Base-by-base conservation (phyloP, 1,284 basidiomycete species). In the Sporisorium exsertum region DNA sequence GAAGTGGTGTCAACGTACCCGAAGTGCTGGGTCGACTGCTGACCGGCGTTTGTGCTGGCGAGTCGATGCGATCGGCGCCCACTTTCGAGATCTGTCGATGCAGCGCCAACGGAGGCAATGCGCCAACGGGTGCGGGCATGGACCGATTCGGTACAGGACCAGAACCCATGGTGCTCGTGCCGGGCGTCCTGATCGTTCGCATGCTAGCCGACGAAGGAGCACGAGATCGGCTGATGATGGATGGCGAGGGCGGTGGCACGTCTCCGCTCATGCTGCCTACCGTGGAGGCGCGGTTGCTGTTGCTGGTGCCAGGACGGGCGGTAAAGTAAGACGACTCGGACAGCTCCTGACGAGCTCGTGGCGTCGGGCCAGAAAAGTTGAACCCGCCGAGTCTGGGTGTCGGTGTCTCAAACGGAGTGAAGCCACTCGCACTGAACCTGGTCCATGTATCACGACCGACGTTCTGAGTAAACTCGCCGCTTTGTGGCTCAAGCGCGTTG, bases 171-270 rank as follows among this genome's bases (percentile, higher is more conserved):
- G 61, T 20, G 24, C 26, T 55, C 24, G 52, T 53, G 27, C 64
- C 73, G 10, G 78, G 76, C 12, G 72, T 79, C 43, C 74, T 47
- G 3, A 67, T 35, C 24, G 72, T 69, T 18, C 78, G 66, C 58
- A 70, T 53, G 54, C 79, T 82, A 3, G 79, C 72, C 4, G 75
- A 78, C 2, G 79, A 80, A 13, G 80, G 80, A 6, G 81, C 79
- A 22, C 81, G 73, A 10, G 74, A 79, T 7, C 80, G 74, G 40
- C 75, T 78, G 72, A 83, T 83, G 51, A 83, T 77, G 8, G 80
- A 82, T 0, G 81, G 81, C 33, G 80, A 82, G n/a, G 81, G 81
- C 26, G 81, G 81, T 7, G 81, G 80, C 9, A 55, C 75, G 29
- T 68, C 64, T n/a, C 69, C 67, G 55, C 62, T 69, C 64, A 63